These are phyloP conservation scores for Podospora bellae-mahoneyi DNA, from an alignment of 495 filamentous ascomycete species.

Conservation along the genomic window DNA sequence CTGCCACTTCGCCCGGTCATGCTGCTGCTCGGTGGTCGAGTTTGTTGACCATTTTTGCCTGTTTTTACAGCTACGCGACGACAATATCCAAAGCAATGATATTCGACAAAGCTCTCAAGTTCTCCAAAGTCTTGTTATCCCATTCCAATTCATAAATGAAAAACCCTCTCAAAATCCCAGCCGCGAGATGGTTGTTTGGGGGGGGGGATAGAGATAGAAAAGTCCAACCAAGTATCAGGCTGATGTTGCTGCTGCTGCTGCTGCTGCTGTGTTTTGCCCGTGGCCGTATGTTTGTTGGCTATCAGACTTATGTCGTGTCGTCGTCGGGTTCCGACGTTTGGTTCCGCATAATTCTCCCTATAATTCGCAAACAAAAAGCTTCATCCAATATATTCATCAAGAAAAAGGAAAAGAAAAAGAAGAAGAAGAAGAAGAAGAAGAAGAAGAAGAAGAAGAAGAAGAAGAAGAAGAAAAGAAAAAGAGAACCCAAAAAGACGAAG, in stretches of 20 bases:
- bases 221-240: not conserved
- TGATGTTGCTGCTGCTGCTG: no score
- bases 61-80: no score
- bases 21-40: slow-evolving; percentile 32
- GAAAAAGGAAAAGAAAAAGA: no score
- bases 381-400: not conserved
- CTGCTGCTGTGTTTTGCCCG: not conserved
- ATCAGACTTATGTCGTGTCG: not conserved
- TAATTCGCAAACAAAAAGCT: not conserved
- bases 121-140: not conserved
- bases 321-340: not conserved
- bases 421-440: no score
- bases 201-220: no score
- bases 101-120: not conserved
- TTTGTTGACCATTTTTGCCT: slow-evolving; percentile 14
- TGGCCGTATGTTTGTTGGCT: not conserved
- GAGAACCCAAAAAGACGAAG: no score
- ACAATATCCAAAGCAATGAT: not conserved
- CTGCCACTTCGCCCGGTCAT: slow-evolving; percentile 25
- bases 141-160: not conserved
- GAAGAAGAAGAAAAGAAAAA: no score
- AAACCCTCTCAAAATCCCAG: not conserved
- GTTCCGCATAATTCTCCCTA: not conserved
- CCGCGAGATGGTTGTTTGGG: no score
- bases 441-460: no score